Base-by-base conservation (phyloP, 2,329 filamentous ascomycete genomes). In the Venturia nashicola region DNA sequence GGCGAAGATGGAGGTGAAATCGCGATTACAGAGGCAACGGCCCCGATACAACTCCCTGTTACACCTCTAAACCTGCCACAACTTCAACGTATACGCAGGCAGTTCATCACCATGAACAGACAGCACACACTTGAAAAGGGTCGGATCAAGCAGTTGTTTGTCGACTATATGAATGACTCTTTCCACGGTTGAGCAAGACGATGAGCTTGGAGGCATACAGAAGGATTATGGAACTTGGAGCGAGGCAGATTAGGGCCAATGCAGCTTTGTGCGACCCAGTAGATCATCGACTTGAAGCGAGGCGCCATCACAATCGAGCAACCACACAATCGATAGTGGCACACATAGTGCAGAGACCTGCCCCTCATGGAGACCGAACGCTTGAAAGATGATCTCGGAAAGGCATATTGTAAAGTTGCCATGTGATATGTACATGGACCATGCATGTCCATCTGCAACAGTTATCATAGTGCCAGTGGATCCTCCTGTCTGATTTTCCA, bases 81-180 rank as follows among this genome's bases (percentile, higher is more conserved):
- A 72, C 76, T 95, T 68, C 90, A 95, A 76, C 81, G 90, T 67
- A 77, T 92, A 68, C 80, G 90, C 65, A 82, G 90, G 69, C 89
- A 91, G 60, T 95, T 90, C 75, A 86, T 93, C 69, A 83, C 81
- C 5, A 73, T 95, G 72, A 92, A 92, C 69, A 79, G 90, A 77
- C 70, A 88, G 80, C 71, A 91, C 68, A 75, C 70, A 60, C 69
- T 81, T 61, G 71, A 70, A 48, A 76, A 75, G 65, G 68, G 68
- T 23, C 69, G 76, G 60, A 71, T 77, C 39, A 70, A 71, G 44
- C 71, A 69, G 63, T 66, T 76, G 44, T 77, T 77, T 65, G 70
- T 77, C 42, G 75, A 76, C 60, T 77, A 77, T 66, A 68, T 77
- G 54, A 76, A 76, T 65, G 74, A 75, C 67, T 67, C 70, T 5